Evolutionary conservation across 805 yeast genomes (phyloP).

Genomic region (Schwanniomyces polymorphus): DNA sequence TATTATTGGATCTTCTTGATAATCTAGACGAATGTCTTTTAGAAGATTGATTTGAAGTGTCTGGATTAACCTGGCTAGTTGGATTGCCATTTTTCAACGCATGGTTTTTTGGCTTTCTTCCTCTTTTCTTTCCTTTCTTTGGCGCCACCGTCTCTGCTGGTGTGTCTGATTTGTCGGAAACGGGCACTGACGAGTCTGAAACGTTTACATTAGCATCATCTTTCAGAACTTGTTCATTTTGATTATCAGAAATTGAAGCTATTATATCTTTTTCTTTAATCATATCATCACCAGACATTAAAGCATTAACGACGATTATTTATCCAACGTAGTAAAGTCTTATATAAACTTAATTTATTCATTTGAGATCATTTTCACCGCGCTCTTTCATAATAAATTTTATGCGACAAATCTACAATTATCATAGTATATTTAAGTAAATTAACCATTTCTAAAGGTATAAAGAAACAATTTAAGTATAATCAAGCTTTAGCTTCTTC

Average conservation of each 20-base stretch:
- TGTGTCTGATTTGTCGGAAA: background rate
- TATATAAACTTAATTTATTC: background rate
- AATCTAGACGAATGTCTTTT: background rate
- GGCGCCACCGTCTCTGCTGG: background rate
- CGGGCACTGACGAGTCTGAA: background rate
- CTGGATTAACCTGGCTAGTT: background rate
- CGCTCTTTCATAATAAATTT: background rate
- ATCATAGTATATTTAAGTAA: background rate
- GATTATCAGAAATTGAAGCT: background rate
- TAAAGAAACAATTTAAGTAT: background rate
- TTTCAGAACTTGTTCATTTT: background rate
- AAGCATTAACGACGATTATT: background rate
- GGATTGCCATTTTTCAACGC: background rate
- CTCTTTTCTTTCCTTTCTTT: background rate
- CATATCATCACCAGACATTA: background rate
- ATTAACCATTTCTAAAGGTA: background rate
- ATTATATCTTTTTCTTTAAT: background rate
- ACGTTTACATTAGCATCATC: background rate
- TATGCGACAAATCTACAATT: background rate
- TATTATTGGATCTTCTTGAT: background rate
- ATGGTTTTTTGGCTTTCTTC: background rate
- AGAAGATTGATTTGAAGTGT: background rate
- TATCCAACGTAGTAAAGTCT: background rate
- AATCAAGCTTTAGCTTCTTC: background rate
- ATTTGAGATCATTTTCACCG: background rate